These are phyloP conservation scores for Amphicarpaea edgeworthii DNA, from an alignment of 306 rosid species.

Conservation along the genomic window DNA sequence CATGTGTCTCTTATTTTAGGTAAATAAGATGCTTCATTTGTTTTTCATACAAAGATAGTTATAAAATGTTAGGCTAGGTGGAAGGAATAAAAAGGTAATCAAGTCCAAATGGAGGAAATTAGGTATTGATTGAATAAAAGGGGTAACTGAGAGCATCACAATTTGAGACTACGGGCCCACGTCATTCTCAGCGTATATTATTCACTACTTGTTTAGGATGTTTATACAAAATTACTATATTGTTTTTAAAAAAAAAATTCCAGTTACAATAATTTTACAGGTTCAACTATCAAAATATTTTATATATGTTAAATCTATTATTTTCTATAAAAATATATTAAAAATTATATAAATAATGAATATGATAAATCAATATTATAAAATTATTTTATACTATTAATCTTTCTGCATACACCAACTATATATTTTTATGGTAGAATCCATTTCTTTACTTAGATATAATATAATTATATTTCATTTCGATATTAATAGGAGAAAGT, in stretches of 20 bases:
- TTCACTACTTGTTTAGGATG: not conserved
- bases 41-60: not conserved
- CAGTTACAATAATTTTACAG: no score
- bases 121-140: constrained; percentile 31
- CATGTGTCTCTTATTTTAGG: not conserved
- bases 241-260: no score
- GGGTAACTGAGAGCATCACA: not conserved
- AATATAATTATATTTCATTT: no score
- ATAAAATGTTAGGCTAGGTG: constrained; percentile 30
- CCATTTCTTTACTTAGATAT: no score
- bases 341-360: no score
- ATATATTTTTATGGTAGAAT: no score
- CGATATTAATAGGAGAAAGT: constrained; percentile 3
- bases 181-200: not conserved
- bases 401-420: no score
- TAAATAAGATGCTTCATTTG: not conserved
- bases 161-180: constrained; percentile 21
- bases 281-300: no score
- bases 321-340: no score
- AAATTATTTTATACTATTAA: no score
- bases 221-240: not conserved
- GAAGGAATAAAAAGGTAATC: not conserved
- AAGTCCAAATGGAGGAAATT: constrained; percentile 12
- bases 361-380: no score
- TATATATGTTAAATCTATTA: no score